Conservation (phyloP, 2,329 filamentous ascomycete species). For the Trichoderma sp. region DNA sequence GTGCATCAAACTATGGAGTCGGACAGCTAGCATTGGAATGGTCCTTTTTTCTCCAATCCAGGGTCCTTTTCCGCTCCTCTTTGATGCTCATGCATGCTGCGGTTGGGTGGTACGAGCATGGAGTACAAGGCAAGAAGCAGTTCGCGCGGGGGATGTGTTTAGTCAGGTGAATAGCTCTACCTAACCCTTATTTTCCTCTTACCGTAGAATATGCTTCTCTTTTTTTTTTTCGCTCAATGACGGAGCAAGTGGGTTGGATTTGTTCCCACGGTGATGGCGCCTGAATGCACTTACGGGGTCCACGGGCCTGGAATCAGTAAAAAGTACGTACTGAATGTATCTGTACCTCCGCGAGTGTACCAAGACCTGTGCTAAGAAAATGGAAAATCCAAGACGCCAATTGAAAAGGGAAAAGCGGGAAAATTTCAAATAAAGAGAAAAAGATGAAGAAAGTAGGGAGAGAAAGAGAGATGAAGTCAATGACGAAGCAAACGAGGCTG, state of each 20-base stretch:
- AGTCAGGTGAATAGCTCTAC: neutral
- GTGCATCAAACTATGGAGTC: neutral
- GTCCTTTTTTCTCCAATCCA: neutral
- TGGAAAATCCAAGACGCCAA: neutral
- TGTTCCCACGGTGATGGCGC: neutral
- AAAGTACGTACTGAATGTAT: neutral
- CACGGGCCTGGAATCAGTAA: conserved; percentile 10
- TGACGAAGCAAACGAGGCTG: neutral
- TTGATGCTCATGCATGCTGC: neutral
- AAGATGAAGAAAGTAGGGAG: neutral
- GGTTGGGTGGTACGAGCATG: conserved; percentile 7
- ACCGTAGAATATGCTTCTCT: neutral
- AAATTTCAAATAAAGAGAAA: neutral
- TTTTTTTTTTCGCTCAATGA: neutral
- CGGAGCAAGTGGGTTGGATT: neutral
- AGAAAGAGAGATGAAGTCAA: neutral
- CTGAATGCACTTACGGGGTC: neutral
- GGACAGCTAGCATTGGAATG: neutral
- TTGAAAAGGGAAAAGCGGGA: neutral
- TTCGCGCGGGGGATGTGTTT: neutral
- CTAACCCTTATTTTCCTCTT: neutral
- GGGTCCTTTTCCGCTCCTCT: neutral
- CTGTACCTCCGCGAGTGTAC: neutral
- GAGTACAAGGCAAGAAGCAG: neutral
- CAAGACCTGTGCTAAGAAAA: neutral